Percentiles rank a stretch among this genome's conserved stretches.
Conservation (phyloP, 129 eudicot species). For the Tanacetum coccineum region DNA sequence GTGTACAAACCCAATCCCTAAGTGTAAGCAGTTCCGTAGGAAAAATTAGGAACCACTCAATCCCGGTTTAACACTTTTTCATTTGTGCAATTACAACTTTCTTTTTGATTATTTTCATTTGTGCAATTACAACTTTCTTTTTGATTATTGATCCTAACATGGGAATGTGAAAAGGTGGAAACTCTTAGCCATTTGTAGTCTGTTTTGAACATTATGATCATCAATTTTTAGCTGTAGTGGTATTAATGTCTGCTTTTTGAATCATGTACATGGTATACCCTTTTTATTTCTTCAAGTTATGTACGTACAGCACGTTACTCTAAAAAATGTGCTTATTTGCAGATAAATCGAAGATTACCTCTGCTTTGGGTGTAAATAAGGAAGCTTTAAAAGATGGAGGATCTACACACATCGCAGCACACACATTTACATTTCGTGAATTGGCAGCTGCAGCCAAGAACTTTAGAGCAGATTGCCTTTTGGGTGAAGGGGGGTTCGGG, state of each 20-base stretch:
- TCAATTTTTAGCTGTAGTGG: conserved; percentile 4
- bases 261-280: not conserved
- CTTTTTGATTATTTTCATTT: not conserved
- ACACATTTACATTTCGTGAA: conserved; percentile 90
- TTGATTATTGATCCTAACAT: conserved; percentile 14
- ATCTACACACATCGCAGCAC: conserved; percentile 77
- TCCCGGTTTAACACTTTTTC: no score
- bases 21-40: no score
- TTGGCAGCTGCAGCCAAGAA: conserved; percentile 85
- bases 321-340: conserved; percentile 14
- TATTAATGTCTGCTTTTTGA: conserved; percentile 6
- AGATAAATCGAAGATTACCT: conserved; percentile 59
- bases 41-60: no score
- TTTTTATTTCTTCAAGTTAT: conserved; percentile 3
- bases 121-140: not conserved
- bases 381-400: conserved; percentile 65
- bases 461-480: conserved; percentile 82
- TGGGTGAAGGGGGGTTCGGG: conserved; percentile 97
- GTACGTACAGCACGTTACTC: not conserved
- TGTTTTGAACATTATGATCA: conserved; percentile 18
- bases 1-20: no score
- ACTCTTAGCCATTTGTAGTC: conserved; percentile 22
- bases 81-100: not conserved
- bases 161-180: conserved; percentile 18
- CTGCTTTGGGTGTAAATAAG: conserved; percentile 42